Conservation (phyloP, 495 filamentous ascomycete genomes). For the Aspergillus cavernicola region DNA sequence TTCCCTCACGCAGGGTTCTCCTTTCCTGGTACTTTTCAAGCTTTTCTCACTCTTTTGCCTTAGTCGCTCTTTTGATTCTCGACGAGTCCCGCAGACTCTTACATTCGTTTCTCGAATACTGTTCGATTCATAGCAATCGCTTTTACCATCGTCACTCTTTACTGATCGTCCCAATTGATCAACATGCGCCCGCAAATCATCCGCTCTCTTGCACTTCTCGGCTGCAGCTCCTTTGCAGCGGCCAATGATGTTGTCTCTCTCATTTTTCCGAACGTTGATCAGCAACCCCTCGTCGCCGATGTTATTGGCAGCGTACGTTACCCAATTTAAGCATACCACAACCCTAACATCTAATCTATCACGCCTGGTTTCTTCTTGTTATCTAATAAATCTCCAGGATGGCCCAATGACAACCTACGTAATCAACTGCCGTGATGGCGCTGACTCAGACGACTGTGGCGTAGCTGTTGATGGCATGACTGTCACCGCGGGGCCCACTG, state of each 20-base stretch:
- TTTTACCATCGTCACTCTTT: not conserved
- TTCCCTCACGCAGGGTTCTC: not conserved
- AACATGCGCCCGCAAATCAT: conserved; percentile 13
- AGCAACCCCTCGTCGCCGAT: conserved; percentile 9
- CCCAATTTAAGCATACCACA: not conserved
- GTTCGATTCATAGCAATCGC: not conserved
- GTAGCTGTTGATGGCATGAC: conserved; percentile 3
- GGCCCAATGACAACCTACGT: conserved; percentile 15
- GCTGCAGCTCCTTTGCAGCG: conserved; percentile 14
- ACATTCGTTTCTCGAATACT: not conserved
- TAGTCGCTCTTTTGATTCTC: not conserved
- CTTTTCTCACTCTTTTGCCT: not conserved
- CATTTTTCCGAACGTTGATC: conserved; percentile 22
- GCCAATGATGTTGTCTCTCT: conserved; percentile 30
- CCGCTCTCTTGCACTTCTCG: conserved; percentile 8
- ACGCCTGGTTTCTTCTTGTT: not conserved
- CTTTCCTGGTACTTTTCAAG: not conserved
- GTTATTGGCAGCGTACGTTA: conserved; percentile 25
- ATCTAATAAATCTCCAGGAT: conserved; percentile 4
- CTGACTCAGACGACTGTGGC: conserved; percentile 3
- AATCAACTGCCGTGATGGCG: conserved; percentile 6
- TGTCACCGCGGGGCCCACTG: conserved; percentile 1
- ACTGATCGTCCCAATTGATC: conserved; percentile 8
- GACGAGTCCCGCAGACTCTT: not conserved
- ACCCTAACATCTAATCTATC: not conserved